Evolutionary conservation across 2,329 filamentous ascomycete genomes (phyloP), one percentile per base, ranked within the genome.

Genomic region (Paecilomyces dactylethromorphus): DNA sequence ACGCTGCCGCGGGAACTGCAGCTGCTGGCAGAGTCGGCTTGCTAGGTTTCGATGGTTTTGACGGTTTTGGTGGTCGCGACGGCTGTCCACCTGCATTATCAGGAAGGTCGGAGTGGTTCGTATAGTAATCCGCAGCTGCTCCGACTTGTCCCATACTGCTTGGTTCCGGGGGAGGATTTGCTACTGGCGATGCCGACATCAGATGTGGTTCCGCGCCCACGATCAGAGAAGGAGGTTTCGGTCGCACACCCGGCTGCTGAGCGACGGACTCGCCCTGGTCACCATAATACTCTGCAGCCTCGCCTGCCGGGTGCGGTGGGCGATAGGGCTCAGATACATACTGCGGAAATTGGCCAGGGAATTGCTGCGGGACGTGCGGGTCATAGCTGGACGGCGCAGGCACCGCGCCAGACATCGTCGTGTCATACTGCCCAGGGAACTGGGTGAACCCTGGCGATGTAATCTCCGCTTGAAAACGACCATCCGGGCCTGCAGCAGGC

Each of bases 251-350:
- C 6, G 85, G 85, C 68, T 87, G 85, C 12, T 76, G 68, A 10
- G 75, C 68, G 1, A 87, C 84, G 18, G 83, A 86, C 66, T 87
- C 75, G 11, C 84, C 85, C 64, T 84, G 79, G 66, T 87, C 85
- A 51, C 81, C 79, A 68, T 87, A 87, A 68, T 85, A 87, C 33
- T 86, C 83, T 15, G 85, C 80, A 5, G 84, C 84, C 35, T 78
- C 76, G 32, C 84, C 85, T 56, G 79, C 78, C 21, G 78, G 75
- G 49, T 77, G 68, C 58, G 74, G 72, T 56, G 79, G 78, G 57
- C 75, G 71, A 64, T 79, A 81, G 51, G 82, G 77, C 54, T 74
- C 68, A 10, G 81, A 64, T 60, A 72, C 79, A 11, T 74, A 70
- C 5, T 69, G 61, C 15, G 82, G 80, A 58, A 83, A 77, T 66